These are phyloP conservation scores for Amanita phalloides DNA, from an alignment of 768 basidiomycete species.

Conservation along the genomic window DNA sequence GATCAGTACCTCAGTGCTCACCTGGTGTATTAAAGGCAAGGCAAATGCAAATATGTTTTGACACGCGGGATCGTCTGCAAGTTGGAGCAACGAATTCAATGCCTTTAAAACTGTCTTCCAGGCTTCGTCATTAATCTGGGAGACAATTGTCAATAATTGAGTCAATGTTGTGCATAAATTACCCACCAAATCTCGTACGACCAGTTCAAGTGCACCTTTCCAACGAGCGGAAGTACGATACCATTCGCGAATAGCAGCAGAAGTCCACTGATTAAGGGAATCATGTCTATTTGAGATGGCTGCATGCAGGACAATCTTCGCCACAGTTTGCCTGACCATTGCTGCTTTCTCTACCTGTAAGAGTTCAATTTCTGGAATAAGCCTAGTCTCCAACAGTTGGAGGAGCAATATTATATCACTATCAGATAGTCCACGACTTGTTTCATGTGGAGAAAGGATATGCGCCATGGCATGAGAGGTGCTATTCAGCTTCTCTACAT, in stretches of 20 bases:
- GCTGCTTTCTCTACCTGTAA: background rate
- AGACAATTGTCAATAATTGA: background rate
- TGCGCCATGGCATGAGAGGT: conserved; percentile 24
- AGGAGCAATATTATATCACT: conserved; percentile 10
- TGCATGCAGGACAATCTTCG: conserved; percentile 10
- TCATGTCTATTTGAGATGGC: conserved; percentile 16
- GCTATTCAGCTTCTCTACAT: conserved; percentile 32
- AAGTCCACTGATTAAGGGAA: conserved; percentile 19
- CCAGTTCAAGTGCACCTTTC: conserved; percentile 29
- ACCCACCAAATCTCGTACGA: conserved; percentile 31
- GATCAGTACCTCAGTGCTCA: background rate
- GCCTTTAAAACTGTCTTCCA: conserved; percentile 33
- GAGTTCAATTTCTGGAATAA: conserved; percentile 25
- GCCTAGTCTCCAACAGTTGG: conserved; percentile 21
- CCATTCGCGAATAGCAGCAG: conserved; percentile 26
- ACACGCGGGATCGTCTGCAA: conserved; percentile 37
- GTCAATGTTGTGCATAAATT: background rate
- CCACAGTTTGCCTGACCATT: conserved; percentile 7
- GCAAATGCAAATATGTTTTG: conserved; percentile 26
- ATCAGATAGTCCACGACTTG: background rate
- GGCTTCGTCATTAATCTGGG: conserved; percentile 25
- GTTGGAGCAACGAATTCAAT: conserved; percentile 29
- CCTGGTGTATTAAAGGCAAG: conserved; percentile 31
- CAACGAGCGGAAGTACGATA: conserved; percentile 25
- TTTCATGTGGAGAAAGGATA: conserved; percentile 11